These are phyloP conservation scores for Stromatinia cepivora DNA, from an alignment of 2,329 filamentous ascomycete species.

Conservation along the genomic window DNA sequence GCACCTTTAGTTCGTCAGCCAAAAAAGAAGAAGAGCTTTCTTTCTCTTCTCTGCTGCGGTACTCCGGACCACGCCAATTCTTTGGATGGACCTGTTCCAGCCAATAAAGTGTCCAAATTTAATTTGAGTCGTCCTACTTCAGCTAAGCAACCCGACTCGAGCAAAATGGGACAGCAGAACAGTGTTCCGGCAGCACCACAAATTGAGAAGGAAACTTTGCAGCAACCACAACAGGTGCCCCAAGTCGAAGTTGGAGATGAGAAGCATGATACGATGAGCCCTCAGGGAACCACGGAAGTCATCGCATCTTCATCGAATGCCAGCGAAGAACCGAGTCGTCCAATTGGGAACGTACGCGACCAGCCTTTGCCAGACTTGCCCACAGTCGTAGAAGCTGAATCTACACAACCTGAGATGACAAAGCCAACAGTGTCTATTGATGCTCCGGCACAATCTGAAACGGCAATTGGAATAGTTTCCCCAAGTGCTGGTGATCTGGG, in stretches of 20 bases:
- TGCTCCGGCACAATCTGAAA: constrained; percentile 16
- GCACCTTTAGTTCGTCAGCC: constrained; percentile 35
- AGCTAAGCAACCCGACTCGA: constrained; percentile 38
- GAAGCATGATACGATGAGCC: constrained; percentile 24
- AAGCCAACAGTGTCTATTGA: constrained; percentile 28
- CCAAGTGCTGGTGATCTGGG: constrained; percentile 21
- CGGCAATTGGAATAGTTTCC: neutral
- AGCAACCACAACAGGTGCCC: constrained; percentile 28
- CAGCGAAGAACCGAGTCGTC: constrained; percentile 33
- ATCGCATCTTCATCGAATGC: constrained; percentile 23
- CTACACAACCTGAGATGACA: constrained; percentile 31
- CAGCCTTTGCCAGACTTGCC: constrained; percentile 39
- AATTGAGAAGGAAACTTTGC: constrained; percentile 37
- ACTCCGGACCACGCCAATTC: constrained; percentile 44
- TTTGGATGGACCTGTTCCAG: constrained; percentile 46
- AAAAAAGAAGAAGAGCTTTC: constrained; percentile 46
- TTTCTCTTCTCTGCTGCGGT: constrained; percentile 52
- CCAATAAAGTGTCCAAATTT: constrained; percentile 48
- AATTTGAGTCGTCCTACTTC: constrained; percentile 40
- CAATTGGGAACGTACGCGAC: constrained; percentile 32
- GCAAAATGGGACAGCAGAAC: constrained; percentile 27
- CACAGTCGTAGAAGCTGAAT: constrained; percentile 36
- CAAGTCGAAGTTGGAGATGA: constrained; percentile 28
- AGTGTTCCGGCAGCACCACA: constrained; percentile 26
- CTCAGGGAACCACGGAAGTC: constrained; percentile 22